Evolutionary conservation across 78 protist genomes (phyloP).

Genomic region (Planoprotostelium fungivorum): DNA sequence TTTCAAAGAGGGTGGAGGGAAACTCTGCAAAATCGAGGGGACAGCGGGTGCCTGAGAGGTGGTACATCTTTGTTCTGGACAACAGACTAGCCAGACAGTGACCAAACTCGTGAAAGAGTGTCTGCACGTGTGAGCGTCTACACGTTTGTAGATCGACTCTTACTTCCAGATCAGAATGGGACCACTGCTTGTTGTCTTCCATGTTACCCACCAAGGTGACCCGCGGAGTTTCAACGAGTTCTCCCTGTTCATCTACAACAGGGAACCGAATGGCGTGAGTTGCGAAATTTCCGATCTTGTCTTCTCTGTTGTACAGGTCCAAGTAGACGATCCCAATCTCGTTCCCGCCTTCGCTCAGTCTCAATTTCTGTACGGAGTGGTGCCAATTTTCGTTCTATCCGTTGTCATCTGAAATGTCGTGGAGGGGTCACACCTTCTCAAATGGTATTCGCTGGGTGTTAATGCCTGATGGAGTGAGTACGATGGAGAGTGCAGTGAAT

Average conservation of each 20-base stretch:
- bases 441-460: neutral
- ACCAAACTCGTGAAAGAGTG: constrained; percentile 47
- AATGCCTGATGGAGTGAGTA: neutral
- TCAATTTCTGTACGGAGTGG: neutral
- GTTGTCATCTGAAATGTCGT: neutral
- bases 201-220: neutral
- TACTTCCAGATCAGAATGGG: neutral
- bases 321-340: neutral
- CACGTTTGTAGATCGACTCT: neutral
- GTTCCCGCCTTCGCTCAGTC: neutral
- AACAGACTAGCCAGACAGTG: constrained; percentile 24
- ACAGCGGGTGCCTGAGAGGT: constrained; percentile 50
- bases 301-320: neutral
- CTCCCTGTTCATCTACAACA: neutral
- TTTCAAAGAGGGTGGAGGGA: constrained; percentile 58
- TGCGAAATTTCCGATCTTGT: neutral
- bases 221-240: neutral
- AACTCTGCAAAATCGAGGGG: constrained; percentile 55
- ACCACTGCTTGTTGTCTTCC: neutral
- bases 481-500: neutral
- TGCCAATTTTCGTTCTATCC: neutral
- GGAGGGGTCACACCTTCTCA: neutral
- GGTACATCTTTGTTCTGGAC: constrained; percentile 28
- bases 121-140: constrained; percentile 2
- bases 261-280: neutral